phyloP scores from a whole-genome alignment of 139 green algal species.

The Chlamydomonas eustigma region DNA sequence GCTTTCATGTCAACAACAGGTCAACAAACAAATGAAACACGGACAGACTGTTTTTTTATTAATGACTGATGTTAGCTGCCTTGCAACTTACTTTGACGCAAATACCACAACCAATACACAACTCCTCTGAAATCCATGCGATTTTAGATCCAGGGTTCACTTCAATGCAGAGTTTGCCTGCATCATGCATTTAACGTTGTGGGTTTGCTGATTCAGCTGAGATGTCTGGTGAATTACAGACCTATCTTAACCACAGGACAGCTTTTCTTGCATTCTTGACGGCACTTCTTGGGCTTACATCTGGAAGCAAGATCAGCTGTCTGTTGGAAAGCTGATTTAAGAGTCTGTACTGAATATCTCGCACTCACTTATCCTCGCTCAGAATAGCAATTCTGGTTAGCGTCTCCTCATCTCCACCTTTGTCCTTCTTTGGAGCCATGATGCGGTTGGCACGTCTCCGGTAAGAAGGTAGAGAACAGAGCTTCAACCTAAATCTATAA shows the following conservation, averaged over 20 bases:
- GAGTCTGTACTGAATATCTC: not conserved
- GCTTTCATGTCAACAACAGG: not conserved
- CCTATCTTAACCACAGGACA: constrained; percentile 98
- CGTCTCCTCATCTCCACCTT: constrained; percentile 69
- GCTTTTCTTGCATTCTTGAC: constrained; percentile 98
- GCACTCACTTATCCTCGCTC: constrained; percentile 71
- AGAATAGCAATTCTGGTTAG: constrained; percentile 98
- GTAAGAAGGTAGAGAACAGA: too few relatives aligned
- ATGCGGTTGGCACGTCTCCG: too few relatives aligned
- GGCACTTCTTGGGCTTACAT: constrained; percentile 98
- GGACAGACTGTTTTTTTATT: not conserved
- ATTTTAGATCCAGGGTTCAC: constrained; percentile 82
- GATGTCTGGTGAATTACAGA: constrained; percentile 18
- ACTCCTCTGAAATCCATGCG: constrained; percentile 94
- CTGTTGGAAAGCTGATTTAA: not conserved
- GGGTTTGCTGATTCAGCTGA: not conserved
- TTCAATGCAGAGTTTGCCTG: constrained; percentile 98
- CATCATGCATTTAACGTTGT: not conserved
- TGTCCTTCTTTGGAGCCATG: constrained; percentile 48
- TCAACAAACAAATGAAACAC: not conserved
- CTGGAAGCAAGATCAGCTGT: constrained; percentile 32
- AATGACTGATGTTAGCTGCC: too few relatives aligned
- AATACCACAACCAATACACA: constrained; percentile 99
- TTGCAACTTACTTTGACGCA: constrained; percentile 95
- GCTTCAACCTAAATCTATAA: too few relatives aligned